Evolutionary conservation across 305 asterid species (phyloP).

Genomic region (Ilex paraguariensis): DNA sequence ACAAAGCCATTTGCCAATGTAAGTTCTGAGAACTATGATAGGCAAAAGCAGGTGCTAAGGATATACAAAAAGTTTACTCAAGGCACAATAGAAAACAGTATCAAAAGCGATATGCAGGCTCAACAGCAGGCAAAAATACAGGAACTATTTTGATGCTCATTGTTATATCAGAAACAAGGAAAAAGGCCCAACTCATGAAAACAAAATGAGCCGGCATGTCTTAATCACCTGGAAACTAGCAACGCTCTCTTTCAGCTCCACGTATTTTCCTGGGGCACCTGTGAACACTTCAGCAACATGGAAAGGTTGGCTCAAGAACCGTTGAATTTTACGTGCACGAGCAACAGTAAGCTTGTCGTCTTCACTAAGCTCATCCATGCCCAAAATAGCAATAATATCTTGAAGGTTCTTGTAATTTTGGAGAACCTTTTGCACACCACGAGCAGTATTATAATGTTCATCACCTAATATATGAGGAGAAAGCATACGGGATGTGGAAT

Average conservation of each 20-base stretch:
- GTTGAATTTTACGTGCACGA: constrained; percentile 15
- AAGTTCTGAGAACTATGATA: neutral
- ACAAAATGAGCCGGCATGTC: neutral
- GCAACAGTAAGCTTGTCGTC: constrained; percentile 43
- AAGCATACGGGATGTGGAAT: constrained; percentile 65
- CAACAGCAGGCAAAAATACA: neutral
- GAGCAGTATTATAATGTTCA: constrained; percentile 13
- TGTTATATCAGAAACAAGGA: neutral
- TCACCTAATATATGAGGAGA: constrained; percentile 55
- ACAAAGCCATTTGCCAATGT: neutral
- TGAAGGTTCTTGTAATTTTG: no score
- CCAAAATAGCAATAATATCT: constrained; percentile 25
- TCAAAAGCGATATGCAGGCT: neutral
- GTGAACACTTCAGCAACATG: constrained; percentile 68
- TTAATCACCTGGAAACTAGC: constrained; percentile 46
- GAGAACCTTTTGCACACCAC: constrained; percentile 48
- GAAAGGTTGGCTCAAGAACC: constrained; percentile 64
- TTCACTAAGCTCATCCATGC: constrained; percentile 55
- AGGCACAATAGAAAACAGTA: neutral
- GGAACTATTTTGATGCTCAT: neutral
- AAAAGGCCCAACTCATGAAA: neutral
- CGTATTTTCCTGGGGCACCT: constrained; percentile 64
- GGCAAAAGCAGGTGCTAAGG: neutral
- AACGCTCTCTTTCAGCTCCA: constrained; percentile 52
- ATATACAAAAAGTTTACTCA: neutral